Percentiles rank a stretch among this genome's conserved stretches.
Conservation (phyloP, 164 flowering plant genomes). For the Malania oleifera region DNA sequence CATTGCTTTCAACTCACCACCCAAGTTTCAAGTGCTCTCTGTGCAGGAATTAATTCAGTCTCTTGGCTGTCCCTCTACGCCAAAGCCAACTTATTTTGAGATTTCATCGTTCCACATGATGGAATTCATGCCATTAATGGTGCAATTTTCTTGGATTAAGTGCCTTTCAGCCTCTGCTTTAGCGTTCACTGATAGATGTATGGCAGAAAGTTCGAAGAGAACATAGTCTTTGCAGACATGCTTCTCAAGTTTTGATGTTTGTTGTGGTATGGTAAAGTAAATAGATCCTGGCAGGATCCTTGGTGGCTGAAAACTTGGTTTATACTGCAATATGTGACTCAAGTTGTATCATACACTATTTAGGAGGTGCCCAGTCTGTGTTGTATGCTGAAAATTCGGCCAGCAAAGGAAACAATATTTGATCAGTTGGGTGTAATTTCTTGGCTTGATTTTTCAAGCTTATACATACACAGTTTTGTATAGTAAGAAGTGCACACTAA, state of each 20-base stretch:
- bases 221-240: not conserved
- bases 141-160: conserved; percentile 14
- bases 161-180: conserved; percentile 10
- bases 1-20: conserved; percentile 62
- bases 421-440: not conserved
- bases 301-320: not conserved
- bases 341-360: no score
- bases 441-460: not conserved
- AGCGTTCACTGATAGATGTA: conserved; percentile 5
- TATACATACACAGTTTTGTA: no score
- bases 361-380: not conserved
- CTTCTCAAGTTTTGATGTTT: conserved; percentile 21
- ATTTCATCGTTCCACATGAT: conserved; percentile 22
- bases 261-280: not conserved
- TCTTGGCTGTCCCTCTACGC: conserved; percentile 62
- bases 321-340: no score
- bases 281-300: not conserved
- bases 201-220: conserved; percentile 1
- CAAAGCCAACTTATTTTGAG: conserved; percentile 78
- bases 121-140: conserved; percentile 8
- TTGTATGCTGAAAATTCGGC: no score
- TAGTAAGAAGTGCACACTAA: not conserved
- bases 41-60: conserved; percentile 58
- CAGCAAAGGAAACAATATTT: no score
- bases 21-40: conserved; percentile 52